Percentiles rank a stretch among this genome's conserved stretches.
Evolutionary conservation across 495 filamentous ascomycete species (phyloP).

Genomic region (Letharia columbiana): DNA sequence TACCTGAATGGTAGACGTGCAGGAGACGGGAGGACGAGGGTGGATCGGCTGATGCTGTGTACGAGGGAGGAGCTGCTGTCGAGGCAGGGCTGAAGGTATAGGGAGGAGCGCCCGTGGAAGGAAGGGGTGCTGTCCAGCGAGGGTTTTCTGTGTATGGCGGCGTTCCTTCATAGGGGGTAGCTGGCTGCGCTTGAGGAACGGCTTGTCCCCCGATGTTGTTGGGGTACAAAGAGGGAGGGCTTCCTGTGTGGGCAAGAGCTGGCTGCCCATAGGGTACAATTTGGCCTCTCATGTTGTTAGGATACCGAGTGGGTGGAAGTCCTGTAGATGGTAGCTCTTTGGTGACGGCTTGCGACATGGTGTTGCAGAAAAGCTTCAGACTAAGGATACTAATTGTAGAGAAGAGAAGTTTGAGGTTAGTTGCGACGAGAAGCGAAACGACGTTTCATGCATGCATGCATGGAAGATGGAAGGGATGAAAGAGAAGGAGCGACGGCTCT

Average conservation of each 20-base stretch:
- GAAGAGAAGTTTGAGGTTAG: neutral
- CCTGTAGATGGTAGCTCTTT: neutral
- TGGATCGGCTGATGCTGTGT: neutral
- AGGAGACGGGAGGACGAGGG: slow-evolving; percentile 4
- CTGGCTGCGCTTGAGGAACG: neutral
- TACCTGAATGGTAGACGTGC: slow-evolving; percentile 12
- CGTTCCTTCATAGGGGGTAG: neutral
- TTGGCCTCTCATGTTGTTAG: neutral
- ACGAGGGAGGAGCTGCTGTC: neutral
- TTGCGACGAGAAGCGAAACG: neutral
- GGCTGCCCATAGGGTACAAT: neutral
- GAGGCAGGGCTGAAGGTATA: neutral
- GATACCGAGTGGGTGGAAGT: neutral
- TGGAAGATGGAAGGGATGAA: neutral
- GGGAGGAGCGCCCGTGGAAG: neutral
- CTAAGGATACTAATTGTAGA: neutral
- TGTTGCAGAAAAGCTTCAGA: neutral
- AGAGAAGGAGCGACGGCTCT: neutral
- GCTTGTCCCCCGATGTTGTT: neutral
- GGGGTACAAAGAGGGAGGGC: neutral
- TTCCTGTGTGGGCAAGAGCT: neutral
- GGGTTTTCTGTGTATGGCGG: neutral
- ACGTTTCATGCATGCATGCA: neutral
- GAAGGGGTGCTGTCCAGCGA: neutral
- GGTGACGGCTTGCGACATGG: neutral